phyloP scores from a whole-genome alignment of 176 grass and related monocot genomes.

The Aechmea fasciata region DNA sequence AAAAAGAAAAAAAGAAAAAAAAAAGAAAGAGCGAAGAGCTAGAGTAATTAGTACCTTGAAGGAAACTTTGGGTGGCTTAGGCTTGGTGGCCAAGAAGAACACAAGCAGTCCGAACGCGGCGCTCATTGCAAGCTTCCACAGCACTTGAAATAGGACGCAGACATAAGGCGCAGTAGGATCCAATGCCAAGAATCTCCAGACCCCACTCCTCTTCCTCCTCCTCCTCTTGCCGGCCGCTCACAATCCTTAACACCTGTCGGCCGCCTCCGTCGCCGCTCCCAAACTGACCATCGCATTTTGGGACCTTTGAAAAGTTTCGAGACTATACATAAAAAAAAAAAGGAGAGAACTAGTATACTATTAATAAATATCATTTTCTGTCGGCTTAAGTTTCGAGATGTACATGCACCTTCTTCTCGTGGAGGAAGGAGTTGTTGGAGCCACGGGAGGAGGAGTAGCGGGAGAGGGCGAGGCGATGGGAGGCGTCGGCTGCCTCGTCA shows the following conservation, averaged over 20 bases:
- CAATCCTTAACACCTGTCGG: too few relatives aligned
- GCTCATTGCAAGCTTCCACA: slow-evolving; percentile 56
- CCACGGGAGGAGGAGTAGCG: slow-evolving; percentile 87
- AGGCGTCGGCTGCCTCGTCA: slow-evolving; percentile 21
- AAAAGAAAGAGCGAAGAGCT: too few relatives aligned
- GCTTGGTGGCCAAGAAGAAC: slow-evolving; percentile 67
- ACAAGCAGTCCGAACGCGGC: slow-evolving; percentile 52
- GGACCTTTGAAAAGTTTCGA: too few relatives aligned
- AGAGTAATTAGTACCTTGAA: slow-evolving; percentile 37
- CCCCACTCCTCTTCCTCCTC: slow-evolving; percentile 16
- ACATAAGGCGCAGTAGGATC: slow-evolving; percentile 52
- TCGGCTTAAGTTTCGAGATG: too few relatives aligned
- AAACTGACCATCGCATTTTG: background rate
- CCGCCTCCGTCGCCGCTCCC: background rate
- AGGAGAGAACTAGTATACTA: too few relatives aligned
- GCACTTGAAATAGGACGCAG: slow-evolving; percentile 69
- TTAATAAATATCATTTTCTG: background rate
- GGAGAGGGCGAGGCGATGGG: slow-evolving; percentile 60
- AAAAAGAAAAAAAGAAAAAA: background rate
- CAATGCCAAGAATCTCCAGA: slow-evolving; percentile 62
- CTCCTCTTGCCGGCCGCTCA: too few relatives aligned
- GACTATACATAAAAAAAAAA: too few relatives aligned
- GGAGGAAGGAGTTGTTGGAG: slow-evolving; percentile 78
- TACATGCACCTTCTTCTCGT: slow-evolving; percentile 42
- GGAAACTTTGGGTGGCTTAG: slow-evolving; percentile 35